Conservation (phyloP, 139 green algal genomes). For the Chlorella sp. region DNA sequence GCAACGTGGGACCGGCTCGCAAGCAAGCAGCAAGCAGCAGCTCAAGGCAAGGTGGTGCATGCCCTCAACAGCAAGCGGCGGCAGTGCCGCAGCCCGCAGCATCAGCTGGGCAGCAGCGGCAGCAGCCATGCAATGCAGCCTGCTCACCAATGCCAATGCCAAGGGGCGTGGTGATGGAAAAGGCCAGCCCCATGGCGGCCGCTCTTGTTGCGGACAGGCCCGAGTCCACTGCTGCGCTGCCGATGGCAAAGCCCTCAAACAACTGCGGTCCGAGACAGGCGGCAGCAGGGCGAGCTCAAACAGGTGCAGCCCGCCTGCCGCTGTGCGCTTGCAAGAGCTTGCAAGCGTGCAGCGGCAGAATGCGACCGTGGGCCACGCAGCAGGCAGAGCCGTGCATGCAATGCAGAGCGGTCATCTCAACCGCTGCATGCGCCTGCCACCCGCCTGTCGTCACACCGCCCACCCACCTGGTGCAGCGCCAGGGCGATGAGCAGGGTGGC, state of each 20-base stretch:
- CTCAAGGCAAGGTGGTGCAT: no score
- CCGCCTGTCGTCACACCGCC: neutral
- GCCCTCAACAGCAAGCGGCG: no score
- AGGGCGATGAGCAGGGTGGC: slow-evolving; percentile 62
- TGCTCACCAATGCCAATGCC: slow-evolving; percentile 66
- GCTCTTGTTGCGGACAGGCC: slow-evolving; percentile 35
- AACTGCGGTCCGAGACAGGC: neutral
- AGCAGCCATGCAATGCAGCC: neutral
- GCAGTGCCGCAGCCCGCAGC: no score
- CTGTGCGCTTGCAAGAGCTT: no score
- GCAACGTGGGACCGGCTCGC: no score
- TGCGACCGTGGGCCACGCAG: no score
- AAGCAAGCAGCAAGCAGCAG: neutral
- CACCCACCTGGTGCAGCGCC: slow-evolving; percentile 59
- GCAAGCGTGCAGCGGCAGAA: no score
- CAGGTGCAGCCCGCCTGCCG: no score
- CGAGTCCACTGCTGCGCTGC: slow-evolving; percentile 47
- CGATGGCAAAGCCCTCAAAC: slow-evolving; percentile 66
- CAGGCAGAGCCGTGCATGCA: no score
- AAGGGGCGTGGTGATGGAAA: slow-evolving; percentile 64
- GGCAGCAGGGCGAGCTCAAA: neutral
- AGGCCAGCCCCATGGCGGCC: slow-evolving; percentile 51
- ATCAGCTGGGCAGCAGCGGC: no score
- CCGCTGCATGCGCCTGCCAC: no score
- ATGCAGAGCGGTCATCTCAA: no score